Conservation (phyloP, 148 eudicot species). For the Dysphania ambrosioides region DNA sequence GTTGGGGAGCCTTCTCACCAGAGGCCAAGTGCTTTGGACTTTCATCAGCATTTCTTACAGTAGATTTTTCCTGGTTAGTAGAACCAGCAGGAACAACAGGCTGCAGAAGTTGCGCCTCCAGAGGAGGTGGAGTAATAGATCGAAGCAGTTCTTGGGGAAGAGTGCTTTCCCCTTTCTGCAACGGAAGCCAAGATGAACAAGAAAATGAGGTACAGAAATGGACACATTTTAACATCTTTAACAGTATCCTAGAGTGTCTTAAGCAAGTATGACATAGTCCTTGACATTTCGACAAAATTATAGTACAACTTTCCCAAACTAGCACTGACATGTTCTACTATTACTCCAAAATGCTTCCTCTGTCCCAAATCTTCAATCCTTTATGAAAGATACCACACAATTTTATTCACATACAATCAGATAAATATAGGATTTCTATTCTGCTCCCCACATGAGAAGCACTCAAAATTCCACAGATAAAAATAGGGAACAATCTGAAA, state of each 20-base stretch:
- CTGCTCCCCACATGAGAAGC: background rate
- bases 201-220: conserved; percentile 12
- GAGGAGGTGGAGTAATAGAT: conserved; percentile 79
- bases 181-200: conserved; percentile 21
- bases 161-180: conserved; percentile 86
- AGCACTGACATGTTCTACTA: too few species aligned
- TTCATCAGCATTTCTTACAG: conserved; percentile 45
- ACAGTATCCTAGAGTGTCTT: background rate
- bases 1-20: conserved; percentile 49
- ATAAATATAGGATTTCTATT: background rate
- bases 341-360: background rate
- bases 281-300: conserved; percentile 1
- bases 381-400: background rate
- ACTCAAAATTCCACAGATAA: background rate
- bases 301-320: too few species aligned
- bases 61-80: conserved; percentile 49
- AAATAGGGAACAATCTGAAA: background rate
- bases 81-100: conserved; percentile 41
- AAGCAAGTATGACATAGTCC: background rate
- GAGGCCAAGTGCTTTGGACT: conserved; percentile 44
- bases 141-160: conserved; percentile 88
- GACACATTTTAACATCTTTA: conserved; percentile 8
- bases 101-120: conserved; percentile 65
- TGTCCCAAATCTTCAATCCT: background rate
- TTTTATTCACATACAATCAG: background rate